Percentiles rank a stretch among this genome's conserved stretches.
Evolutionary conservation across 169 alveolate genomes (phyloP).

Genomic region (Eimeria acervulina): DNA sequence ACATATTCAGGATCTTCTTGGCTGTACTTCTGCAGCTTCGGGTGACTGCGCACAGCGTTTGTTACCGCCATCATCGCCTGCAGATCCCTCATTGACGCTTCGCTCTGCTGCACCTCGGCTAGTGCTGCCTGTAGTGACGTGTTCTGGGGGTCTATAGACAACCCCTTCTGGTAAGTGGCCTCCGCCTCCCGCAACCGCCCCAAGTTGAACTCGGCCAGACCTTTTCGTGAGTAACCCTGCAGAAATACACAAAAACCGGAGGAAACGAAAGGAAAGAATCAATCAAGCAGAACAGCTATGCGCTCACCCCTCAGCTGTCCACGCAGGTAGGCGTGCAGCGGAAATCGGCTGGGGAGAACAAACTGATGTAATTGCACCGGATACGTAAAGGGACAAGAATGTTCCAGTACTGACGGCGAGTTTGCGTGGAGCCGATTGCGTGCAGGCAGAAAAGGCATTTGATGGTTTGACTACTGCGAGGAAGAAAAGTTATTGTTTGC

Average conservation of each 20-base stretch:
- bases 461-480: background rate
- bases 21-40: slow-evolving; percentile 74
- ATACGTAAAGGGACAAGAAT: no score
- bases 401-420: background rate
- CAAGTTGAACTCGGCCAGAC: slow-evolving; percentile 93
- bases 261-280: no score
- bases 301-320: no score
- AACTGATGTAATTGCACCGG: background rate
- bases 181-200: slow-evolving; percentile 91
- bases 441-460: background rate
- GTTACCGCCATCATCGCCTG: slow-evolving; percentile 73
- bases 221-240: slow-evolving; percentile 95
- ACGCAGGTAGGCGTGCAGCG: no score
- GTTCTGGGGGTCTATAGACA: slow-evolving; percentile 95
- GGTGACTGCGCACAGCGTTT: slow-evolving; percentile 65
- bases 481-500: background rate
- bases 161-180: slow-evolving; percentile 93
- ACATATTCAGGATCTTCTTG: slow-evolving; percentile 83
- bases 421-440: background rate
- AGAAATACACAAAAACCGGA: no score
- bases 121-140: slow-evolving; percentile 92
- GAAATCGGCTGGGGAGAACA: no score
- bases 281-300: no score
- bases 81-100: slow-evolving; percentile 36
- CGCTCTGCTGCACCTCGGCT: slow-evolving; percentile 67